Evolutionary conservation across 2,329 filamentous ascomycete genomes (phyloP), one percentile per base, ranked within the genome.

Genomic region (Colletotrichum spinosum): DNA sequence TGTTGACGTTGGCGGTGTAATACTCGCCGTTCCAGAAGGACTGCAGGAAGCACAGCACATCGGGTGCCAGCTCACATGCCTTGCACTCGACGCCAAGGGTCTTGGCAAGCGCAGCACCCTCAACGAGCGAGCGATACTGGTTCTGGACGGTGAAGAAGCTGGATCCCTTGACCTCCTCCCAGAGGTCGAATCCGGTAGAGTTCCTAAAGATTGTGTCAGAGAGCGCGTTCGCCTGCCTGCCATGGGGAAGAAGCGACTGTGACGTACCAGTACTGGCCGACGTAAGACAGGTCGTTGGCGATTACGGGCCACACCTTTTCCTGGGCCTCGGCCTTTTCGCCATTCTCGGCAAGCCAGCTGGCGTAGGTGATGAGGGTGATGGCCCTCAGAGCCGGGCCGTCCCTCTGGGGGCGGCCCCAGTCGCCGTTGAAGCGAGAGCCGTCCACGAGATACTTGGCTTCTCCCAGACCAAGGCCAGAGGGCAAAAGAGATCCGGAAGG

Each of bases 401-500:
- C 86, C 34, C 83, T 80, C 73, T 89, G 87, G 17, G 87, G 87
- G 25, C 87, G 80, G 13, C 86, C 86, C 86, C 86, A 88, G 8
- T 76, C 71, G 10, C 82, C 83, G 33, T 79, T 84, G 70, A 81
- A 86, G 0, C 81, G 78, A 4, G 80, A 82, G 56, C 78, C 75
- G 63, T 88, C 79, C 15, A 84, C 81, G 56, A 84, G 78, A 70
- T 82, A 88, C 70, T 88, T 88, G 2, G 86, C 83, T 70, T 88
- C 86, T 11, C 80, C 86, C 5, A 88, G 76, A 6, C 86, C 85
- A 13, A 74, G 74, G 12, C 81, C 79, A 3, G 78, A 76, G 2
- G 80, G 78, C 1, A 85, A 76, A 6, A 75, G 71, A 42, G 74
- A 73, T 1, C 86, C 86, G 3, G 84, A 86, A 1, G 84, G 85